Percentiles rank a stretch among this genome's conserved stretches.
These are phyloP conservation scores for Bimuria novae-zelandiae DNA, from an alignment of 2,329 filamentous ascomycete species.

Conservation along the genomic window DNA sequence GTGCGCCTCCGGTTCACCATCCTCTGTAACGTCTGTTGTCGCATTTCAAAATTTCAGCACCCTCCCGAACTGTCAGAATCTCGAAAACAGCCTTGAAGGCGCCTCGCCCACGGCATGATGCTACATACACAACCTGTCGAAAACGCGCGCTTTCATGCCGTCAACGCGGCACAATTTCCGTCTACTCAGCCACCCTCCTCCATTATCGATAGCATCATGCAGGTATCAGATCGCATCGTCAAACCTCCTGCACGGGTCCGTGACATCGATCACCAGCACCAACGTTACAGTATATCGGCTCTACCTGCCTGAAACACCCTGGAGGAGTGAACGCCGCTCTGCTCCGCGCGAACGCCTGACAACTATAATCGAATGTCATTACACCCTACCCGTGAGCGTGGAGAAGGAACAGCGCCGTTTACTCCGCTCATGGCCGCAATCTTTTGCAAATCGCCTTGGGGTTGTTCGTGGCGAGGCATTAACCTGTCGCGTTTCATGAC, in stretches of 20 bases:
- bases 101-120: background rate
- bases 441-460: constrained; percentile 18
- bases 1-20: too few relatives aligned
- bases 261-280: constrained; percentile 17
- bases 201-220: constrained; percentile 17
- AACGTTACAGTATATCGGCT: constrained; percentile 19
- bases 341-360: constrained; percentile 21
- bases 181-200: background rate
- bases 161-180: constrained; percentile 1
- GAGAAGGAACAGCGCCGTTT: constrained; percentile 18
- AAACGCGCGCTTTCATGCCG: too few relatives aligned
- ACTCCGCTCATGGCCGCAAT: constrained; percentile 27
- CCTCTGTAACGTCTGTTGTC: too few relatives aligned
- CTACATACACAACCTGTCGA: background rate
- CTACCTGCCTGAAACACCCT: constrained; percentile 14
- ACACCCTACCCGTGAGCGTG: background rate
- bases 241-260: constrained; percentile 16
- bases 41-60: too few relatives aligned
- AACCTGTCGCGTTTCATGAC: constrained; percentile 31
- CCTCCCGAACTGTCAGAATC: too few relatives aligned
- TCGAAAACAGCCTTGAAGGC: constrained; percentile 6
- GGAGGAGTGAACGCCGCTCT: constrained; percentile 7
- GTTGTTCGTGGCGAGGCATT: constrained; percentile 21
- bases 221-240: constrained; percentile 24
- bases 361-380: constrained; percentile 5